Base-by-base conservation (phyloP, 352 stramenopile genomes). In the Phytophthora citricola region DNA sequence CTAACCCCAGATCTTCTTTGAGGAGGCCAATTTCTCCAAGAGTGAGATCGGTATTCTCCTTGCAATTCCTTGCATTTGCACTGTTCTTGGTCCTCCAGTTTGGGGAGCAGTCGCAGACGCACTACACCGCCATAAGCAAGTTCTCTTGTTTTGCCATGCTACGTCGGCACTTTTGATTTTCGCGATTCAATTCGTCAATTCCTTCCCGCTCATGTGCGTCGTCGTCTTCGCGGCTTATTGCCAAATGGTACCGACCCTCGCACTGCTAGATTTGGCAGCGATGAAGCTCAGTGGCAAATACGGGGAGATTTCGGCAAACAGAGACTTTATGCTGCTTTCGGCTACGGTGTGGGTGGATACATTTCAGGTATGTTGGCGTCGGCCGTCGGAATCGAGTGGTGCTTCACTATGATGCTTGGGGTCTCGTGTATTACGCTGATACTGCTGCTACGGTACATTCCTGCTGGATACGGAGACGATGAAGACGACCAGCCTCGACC, bases 301-400 rank as follows among this genome's bases (percentile, higher is more conserved):
- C 45, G 78, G 76, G 78, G 75, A n/a, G 80, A 85, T 46, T 89
- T 85, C 40, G 80, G 80, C 36, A 87, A 87, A 66, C 80, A 89
- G 65, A 66, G 80, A 1, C 62, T 89, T 11, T 87, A 84, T 40
- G 78, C 73, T 3, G 76, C 81, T 0, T 71, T 86, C 12, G 81
- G 78, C 14, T 90, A 84, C 51, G 81, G 81, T 15, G 58, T 78
- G 10, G 71, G 73, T 36, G 78, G 78, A 1, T 90, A 86, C 52
- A 56, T 86, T 1, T 71, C 71, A 0, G 74, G 78, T 4, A 53
- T 78, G 43, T 54, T 87, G 41, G 69, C 82, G 9, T 74, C 69
- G 3, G 52, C 61, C 9, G 51, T 69, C 10, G 80, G 76, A 40
- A 83, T 89, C 53, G 41, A 71, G 10, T 87, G 73, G 77, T 70